These are phyloP conservation scores for Pterothamnion heteromorphum DNA, from an alignment of 31 red algal genomes.

Conservation along the genomic window DNA sequence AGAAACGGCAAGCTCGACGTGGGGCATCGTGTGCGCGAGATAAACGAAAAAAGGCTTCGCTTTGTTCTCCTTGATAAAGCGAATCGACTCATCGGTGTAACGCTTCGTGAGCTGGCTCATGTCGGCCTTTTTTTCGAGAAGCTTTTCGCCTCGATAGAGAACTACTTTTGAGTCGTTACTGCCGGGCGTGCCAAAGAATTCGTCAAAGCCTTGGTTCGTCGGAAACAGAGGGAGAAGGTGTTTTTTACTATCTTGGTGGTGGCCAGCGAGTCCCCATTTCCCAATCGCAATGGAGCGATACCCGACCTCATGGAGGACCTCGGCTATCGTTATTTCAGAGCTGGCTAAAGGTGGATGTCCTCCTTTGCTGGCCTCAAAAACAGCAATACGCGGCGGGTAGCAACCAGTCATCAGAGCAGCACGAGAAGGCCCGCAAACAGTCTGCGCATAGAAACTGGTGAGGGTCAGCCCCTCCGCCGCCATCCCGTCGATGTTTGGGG, in stretches of 20 bases:
- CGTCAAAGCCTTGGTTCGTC: too few relatives aligned
- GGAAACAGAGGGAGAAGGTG: too few relatives aligned
- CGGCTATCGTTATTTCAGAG: not conserved
- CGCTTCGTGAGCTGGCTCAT: not conserved
- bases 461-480: not conserved
- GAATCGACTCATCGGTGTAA: not conserved
- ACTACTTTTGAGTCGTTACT: too few relatives aligned
- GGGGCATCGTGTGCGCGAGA: not conserved
- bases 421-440: not conserved
- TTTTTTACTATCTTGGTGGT: too few relatives aligned
- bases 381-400: not conserved
- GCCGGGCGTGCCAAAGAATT: too few relatives aligned
- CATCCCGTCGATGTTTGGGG: not conserved
- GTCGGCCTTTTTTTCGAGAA: not conserved
- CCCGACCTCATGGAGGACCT: too few relatives aligned
- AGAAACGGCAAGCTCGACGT: not conserved
- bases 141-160: too few relatives aligned
- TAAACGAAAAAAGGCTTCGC: not conserved
- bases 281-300: too few relatives aligned
- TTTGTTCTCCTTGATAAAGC: not conserved
- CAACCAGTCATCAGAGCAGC: not conserved
- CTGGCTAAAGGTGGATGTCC: not conserved
- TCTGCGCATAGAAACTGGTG: not conserved
- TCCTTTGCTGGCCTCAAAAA: not conserved
- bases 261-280: too few relatives aligned